phyloP scores from a whole-genome alignment of 1,284 basidiomycete species.

The Phylloporus sp. region DNA sequence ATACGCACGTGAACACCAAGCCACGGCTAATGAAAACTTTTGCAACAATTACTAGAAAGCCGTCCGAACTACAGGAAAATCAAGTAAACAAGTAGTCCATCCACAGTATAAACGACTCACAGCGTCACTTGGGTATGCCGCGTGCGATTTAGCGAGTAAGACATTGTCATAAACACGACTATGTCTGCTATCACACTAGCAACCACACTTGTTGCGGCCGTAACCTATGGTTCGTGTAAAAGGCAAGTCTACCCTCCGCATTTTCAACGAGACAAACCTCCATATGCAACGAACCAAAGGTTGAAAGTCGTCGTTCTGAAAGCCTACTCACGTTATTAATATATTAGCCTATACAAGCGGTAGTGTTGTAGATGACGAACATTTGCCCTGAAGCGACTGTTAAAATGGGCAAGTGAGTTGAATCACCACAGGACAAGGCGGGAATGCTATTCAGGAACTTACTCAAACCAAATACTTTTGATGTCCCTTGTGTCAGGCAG shows the following conservation, averaged over 20 bases:
- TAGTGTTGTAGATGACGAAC: constrained; percentile 24
- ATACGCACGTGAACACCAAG: constrained; percentile 39
- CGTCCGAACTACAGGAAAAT: constrained; percentile 24
- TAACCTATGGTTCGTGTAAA: constrained; percentile 22
- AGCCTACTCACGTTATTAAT: constrained; percentile 26
- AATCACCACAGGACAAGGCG: background rate
- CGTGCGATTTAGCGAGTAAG: constrained; percentile 37
- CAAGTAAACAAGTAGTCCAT: background rate
- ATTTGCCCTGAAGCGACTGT: constrained; percentile 38
- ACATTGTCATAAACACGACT: constrained; percentile 38
- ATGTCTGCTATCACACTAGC: constrained; percentile 33
- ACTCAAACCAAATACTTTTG: constrained; percentile 45
- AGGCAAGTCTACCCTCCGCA: background rate
- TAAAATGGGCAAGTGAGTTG: background rate
- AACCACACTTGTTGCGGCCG: constrained; percentile 32
- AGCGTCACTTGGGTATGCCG: constrained; percentile 37
- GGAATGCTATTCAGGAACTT: constrained; percentile 8
- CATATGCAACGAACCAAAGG: constrained; percentile 27
- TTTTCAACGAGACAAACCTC: constrained; percentile 23
- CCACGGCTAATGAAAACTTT: constrained; percentile 42
- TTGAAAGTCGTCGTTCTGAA: constrained; percentile 30
- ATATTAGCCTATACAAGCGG: constrained; percentile 10
- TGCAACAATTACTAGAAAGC: constrained; percentile 14
- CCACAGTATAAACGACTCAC: constrained; percentile 29
- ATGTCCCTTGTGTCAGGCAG: constrained; percentile 22